Percentiles rank a stretch among this genome's conserved stretches.
phyloP scores from a whole-genome alignment of 495 filamentous ascomycete genomes.

The Penicillium robsamsonii region DNA sequence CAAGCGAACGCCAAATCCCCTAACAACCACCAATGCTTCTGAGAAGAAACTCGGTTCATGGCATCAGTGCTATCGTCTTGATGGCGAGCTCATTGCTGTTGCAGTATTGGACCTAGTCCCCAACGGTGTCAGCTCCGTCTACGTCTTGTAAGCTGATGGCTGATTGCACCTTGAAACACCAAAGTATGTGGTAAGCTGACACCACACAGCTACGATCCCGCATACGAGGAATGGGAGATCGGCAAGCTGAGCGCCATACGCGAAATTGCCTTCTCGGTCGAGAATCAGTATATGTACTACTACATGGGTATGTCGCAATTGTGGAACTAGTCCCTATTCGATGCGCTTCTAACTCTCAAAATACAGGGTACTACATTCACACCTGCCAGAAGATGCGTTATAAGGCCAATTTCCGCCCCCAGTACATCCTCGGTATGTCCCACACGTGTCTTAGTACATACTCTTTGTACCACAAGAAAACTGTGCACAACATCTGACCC shows the following conservation, averaged over 20 bases:
- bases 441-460: neutral
- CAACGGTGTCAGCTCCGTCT: slow-evolving; percentile 85
- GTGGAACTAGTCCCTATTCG: slow-evolving; percentile 10
- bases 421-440: slow-evolving; percentile 66
- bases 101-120: slow-evolving; percentile 88
- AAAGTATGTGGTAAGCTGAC: slow-evolving; percentile 9
- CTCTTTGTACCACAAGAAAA: neutral
- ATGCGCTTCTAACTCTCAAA: neutral
- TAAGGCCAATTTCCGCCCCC: slow-evolving; percentile 82
- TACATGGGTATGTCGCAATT: slow-evolving; percentile 63
- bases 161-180: neutral
- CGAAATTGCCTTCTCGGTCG: slow-evolving; percentile 76
- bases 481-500: neutral
- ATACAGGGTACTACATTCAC: slow-evolving; percentile 66
- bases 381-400: slow-evolving; percentile 79
- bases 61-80: slow-evolving; percentile 92
- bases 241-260: slow-evolving; percentile 86
- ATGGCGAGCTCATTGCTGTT: slow-evolving; percentile 84
- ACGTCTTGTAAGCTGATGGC: slow-evolving; percentile 63
- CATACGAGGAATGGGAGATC: slow-evolving; percentile 73
- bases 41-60: slow-evolving; percentile 76
- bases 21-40: slow-evolving; percentile 39
- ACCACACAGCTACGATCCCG: slow-evolving; percentile 65
- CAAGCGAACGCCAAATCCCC: slow-evolving; percentile 40
- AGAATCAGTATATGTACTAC: slow-evolving; percentile 70